Evolutionary conservation across 2,329 filamentous ascomycete genomes (phyloP).

Genomic region (Cadophora gregata): DNA sequence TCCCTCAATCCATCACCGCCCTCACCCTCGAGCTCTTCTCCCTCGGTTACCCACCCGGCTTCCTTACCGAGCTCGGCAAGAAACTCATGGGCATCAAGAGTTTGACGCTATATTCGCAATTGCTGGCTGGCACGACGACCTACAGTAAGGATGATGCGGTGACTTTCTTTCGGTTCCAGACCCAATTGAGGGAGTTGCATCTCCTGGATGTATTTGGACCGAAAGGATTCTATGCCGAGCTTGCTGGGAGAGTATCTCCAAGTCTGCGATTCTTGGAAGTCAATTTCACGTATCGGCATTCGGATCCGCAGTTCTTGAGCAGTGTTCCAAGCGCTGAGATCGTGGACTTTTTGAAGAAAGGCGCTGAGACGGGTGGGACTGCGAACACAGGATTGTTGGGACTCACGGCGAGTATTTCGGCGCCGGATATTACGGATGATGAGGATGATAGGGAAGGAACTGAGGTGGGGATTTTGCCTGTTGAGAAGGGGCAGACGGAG

Average conservation of each 20-base stretch:
- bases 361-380: not conserved
- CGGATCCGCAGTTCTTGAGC: conserved; percentile 36
- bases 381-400: conserved; percentile 23
- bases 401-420: conserved; percentile 30
- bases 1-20: conserved; percentile 49
- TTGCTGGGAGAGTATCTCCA: conserved; percentile 37
- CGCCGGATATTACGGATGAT: conserved; percentile 33
- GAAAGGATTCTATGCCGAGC: conserved; percentile 47
- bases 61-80: conserved; percentile 49
- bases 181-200: conserved; percentile 49
- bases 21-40: conserved; percentile 56
- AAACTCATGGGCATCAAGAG: conserved; percentile 49
- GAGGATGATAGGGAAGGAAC: conserved; percentile 39
- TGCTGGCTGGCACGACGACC: conserved; percentile 51
- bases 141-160: conserved; percentile 49
- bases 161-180: conserved; percentile 45
- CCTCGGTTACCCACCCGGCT: conserved; percentile 53
- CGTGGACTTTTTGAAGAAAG: conserved; percentile 23
- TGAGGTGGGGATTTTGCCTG: conserved; percentile 31
- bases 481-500: conserved; percentile 20
- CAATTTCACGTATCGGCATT: conserved; percentile 53
- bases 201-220: conserved; percentile 54
- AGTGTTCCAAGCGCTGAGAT: conserved; percentile 30
- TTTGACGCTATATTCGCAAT: conserved; percentile 53
- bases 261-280: conserved; percentile 52